Percentiles rank a stretch among this genome's conserved stretches.
Conservation (phyloP, 805 yeast genomes). For the Torulaspora indica region DNA sequence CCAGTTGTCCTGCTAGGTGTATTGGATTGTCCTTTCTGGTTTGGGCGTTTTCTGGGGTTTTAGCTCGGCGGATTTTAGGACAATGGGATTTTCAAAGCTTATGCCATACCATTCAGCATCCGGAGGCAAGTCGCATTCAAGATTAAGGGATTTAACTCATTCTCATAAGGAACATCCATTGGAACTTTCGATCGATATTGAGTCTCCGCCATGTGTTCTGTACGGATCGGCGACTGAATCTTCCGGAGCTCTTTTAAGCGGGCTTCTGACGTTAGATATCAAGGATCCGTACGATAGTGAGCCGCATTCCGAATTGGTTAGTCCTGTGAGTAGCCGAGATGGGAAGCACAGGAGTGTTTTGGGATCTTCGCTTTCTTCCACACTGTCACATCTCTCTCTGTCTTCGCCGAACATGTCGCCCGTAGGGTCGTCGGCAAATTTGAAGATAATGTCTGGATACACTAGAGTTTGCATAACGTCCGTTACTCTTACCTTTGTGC, state of each 20-base stretch:
- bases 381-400: slow-evolving; percentile 25
- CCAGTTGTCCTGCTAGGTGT: neutral
- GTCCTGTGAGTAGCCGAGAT: slow-evolving; percentile 18
- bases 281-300: slow-evolving; percentile 29
- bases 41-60: neutral
- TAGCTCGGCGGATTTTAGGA: neutral
- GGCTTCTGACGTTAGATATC: slow-evolving; percentile 61
- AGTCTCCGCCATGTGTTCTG: slow-evolving; percentile 85
- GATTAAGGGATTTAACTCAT: slow-evolving; percentile 5
- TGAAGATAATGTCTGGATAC: slow-evolving; percentile 30
- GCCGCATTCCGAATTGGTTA: slow-evolving; percentile 14
- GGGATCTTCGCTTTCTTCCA: slow-evolving; percentile 20
- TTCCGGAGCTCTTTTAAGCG: slow-evolving; percentile 81
- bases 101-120: slow-evolving; percentile 11
- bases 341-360: slow-evolving; percentile 16
- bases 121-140: slow-evolving; percentile 7
- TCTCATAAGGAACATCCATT: slow-evolving; percentile 36
- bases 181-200: slow-evolving; percentile 58
- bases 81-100: slow-evolving; percentile 19
- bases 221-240: slow-evolving; percentile 77
- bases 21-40: neutral
- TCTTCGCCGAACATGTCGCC: slow-evolving; percentile 16
- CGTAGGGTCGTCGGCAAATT: slow-evolving; percentile 26
- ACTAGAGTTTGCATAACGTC: slow-evolving; percentile 49
- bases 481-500: slow-evolving; percentile 66